phyloP scores from a whole-genome alignment of 305 asterid species.

The Fraxinus xanthoxyloides region DNA sequence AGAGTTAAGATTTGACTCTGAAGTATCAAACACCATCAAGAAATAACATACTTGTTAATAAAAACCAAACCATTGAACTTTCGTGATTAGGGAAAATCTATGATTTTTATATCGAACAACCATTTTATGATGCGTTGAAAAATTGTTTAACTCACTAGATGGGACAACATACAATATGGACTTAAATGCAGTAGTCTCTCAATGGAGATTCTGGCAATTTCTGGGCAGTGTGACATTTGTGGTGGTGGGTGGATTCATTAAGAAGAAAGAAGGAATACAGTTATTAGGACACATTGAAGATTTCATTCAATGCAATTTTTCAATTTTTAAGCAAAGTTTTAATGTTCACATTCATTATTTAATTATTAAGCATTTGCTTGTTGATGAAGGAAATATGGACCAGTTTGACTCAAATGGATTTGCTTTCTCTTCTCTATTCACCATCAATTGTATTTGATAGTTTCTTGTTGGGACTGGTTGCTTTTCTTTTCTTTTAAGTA shows the following conservation, averaged over 20 bases:
- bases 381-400: conserved; percentile 24
- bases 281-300: conserved; percentile 6
- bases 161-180: not conserved
- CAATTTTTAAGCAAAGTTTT: not conserved
- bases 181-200: not conserved
- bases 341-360: conserved; percentile 9
- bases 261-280: conserved; percentile 15
- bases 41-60: not conserved
- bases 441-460: not conserved
- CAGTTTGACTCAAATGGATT: conserved; percentile 6
- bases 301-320: conserved; percentile 9
- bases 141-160: not conserved
- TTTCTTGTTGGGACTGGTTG: not conserved
- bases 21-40: not conserved
- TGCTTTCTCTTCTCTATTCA: not conserved
- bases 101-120: not conserved
- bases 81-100: not conserved
- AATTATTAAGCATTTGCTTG: conserved; percentile 19
- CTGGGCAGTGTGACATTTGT: not conserved
- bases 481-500: not conserved
- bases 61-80: not conserved
- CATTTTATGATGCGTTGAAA: not conserved
- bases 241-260: conserved; percentile 32
- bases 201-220: not conserved
- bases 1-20: not conserved